A percentile compares a stretch with the other conserved stretches of the same genome.
Conservation (phyloP, 768 basidiomycete genomes). For the Russula emetica region DNA sequence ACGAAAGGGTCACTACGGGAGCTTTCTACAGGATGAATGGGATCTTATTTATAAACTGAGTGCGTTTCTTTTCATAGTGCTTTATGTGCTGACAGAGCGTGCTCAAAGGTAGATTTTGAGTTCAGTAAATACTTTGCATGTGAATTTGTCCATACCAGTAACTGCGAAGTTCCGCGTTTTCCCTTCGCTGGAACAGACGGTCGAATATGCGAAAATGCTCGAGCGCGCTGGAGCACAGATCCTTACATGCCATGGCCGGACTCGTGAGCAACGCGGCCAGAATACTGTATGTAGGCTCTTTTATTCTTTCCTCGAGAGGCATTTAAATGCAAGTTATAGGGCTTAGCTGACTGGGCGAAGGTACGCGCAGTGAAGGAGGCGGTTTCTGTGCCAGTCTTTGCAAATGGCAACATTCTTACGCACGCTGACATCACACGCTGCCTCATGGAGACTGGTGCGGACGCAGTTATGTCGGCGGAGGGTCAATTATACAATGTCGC, state of each 20-base stretch:
- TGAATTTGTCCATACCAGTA: constrained; percentile 82
- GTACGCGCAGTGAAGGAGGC: constrained; percentile 89
- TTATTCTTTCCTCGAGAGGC: neutral
- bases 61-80: constrained; percentile 35
- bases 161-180: constrained; percentile 96
- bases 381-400: constrained; percentile 89
- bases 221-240: constrained; percentile 94
- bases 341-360: constrained; percentile 84
- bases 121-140: constrained; percentile 80
- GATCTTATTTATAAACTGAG: constrained; percentile 77
- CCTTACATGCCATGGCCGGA: constrained; percentile 87
- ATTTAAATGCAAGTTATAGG: constrained; percentile 41
- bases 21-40: constrained; percentile 95
- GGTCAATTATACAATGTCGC: constrained; percentile 92
- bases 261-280: constrained; percentile 88
- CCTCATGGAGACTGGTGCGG: constrained; percentile 77
- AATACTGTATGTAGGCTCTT: constrained; percentile 48
- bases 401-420: constrained; percentile 93
- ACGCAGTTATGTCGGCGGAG: constrained; percentile 94
- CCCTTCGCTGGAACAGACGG: constrained; percentile 73
- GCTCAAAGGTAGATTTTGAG: neutral
- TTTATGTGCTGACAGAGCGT: neutral
- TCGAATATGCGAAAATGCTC: constrained; percentile 94
- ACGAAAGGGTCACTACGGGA: constrained; percentile 76
- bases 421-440: constrained; percentile 78